Conservation (phyloP, 2,329 filamentous ascomycete genomes). For the Diaporthe sp. region DNA sequence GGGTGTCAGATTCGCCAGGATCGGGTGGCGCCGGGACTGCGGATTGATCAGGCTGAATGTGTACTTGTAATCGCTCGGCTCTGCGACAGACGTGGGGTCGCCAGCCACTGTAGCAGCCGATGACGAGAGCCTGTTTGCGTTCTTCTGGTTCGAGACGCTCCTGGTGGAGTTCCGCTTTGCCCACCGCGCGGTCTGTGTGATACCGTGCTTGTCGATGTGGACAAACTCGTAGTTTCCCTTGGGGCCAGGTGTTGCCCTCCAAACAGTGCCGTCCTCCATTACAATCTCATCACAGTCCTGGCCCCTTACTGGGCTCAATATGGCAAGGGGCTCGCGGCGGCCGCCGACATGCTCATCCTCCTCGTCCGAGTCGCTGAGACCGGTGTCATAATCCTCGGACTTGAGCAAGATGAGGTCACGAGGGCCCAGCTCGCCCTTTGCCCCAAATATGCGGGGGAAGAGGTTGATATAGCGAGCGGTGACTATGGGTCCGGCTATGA, state of each 20-base stretch:
- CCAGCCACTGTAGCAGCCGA: conserved; percentile 45
- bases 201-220: conserved; percentile 69
- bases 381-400: conserved; percentile 74
- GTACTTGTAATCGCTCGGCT: conserved; percentile 58
- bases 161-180: conserved; percentile 63
- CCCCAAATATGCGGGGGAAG: conserved; percentile 75
- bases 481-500: conserved; percentile 68
- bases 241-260: conserved; percentile 66
- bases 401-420: conserved; percentile 81
- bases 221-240: conserved; percentile 78
- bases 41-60: conserved; percentile 84
- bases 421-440: conserved; percentile 73
- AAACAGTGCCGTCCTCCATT: conserved; percentile 73
- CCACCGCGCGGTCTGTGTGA: conserved; percentile 76
- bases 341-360: conserved; percentile 50
- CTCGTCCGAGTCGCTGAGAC: conserved; percentile 58
- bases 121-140: neutral
- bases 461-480: conserved; percentile 71
- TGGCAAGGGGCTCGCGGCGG: conserved; percentile 71
- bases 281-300: conserved; percentile 75
- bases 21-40: conserved; percentile 77
- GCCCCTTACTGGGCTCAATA: conserved; percentile 72
- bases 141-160: conserved; percentile 44
- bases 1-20: conserved; percentile 78
- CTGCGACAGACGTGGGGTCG: conserved; percentile 43